Percentiles rank a stretch among this genome's conserved stretches.
These are phyloP conservation scores for Tetrastigma voinierianum DNA, from an alignment of 164 flowering plant species.

Conservation along the genomic window DNA sequence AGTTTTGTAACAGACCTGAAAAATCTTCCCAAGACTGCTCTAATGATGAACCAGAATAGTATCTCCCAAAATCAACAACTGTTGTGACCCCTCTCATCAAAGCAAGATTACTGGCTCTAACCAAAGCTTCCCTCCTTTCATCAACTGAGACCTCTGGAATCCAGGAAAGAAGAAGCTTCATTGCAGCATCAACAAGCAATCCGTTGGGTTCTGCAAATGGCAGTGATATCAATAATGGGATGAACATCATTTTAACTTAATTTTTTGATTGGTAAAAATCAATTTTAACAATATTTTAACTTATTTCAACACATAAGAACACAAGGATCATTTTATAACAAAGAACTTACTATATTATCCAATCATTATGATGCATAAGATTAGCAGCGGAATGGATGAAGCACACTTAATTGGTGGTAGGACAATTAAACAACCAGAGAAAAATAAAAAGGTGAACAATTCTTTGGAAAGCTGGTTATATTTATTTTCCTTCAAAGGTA, in stretches of 20 bases:
- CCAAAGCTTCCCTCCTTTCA: constrained; percentile 83
- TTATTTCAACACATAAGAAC: background rate
- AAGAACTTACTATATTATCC: no score
- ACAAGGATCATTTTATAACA: no score
- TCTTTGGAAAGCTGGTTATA: no score
- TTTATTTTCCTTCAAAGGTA: no score
- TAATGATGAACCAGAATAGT: constrained; percentile 61
- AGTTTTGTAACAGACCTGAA: constrained; percentile 55
- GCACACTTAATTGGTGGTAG: no score
- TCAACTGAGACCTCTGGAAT: constrained; percentile 72
- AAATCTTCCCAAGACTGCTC: constrained; percentile 84
- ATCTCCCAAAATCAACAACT: constrained; percentile 96
- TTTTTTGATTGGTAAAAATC: no score
- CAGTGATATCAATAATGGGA: background rate
- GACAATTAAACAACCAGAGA: no score
- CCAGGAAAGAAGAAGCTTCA: constrained; percentile 51
- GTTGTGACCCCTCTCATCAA: constrained; percentile 87
- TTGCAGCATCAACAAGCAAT: constrained; percentile 89
- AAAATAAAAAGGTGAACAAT: no score
- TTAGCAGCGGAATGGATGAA: no score
- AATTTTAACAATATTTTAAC: no score
- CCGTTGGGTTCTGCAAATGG: constrained; percentile 82
- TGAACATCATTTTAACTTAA: no score
- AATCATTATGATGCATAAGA: no score
- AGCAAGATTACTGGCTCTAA: constrained; percentile 75